Evolutionary conservation across 148 eudicot genomes (phyloP).

Genomic region (Polygonum maritimum): DNA sequence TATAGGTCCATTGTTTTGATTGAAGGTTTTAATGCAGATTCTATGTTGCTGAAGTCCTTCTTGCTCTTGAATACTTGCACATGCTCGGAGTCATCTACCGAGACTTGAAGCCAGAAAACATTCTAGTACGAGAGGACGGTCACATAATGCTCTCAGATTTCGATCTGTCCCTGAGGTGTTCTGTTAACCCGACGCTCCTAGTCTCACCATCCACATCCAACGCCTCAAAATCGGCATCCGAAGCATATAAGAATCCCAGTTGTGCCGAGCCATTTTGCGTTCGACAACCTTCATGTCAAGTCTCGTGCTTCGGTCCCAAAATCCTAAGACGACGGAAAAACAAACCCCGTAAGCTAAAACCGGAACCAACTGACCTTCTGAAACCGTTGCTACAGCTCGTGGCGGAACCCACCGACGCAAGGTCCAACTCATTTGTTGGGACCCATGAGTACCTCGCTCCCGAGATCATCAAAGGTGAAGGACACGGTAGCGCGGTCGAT

Average conservation of each 20-base stretch:
- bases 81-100: conserved; percentile 93
- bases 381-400: conserved; percentile 65
- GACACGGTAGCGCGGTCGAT: conserved; percentile 93
- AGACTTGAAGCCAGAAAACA: conserved; percentile 85
- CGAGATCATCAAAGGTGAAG: conserved; percentile 84
- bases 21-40: conserved; percentile 38
- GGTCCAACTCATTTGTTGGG: conserved; percentile 91
- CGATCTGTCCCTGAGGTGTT: conserved; percentile 79
- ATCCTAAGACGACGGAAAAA: conserved; percentile 21
- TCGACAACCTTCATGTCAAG: conserved; percentile 66
- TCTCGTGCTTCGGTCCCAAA: conserved; percentile 76
- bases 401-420: conserved; percentile 83
- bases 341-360: conserved; percentile 40
- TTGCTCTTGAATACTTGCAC: conserved; percentile 81
- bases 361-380: conserved; percentile 32
- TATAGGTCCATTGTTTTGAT: not conserved
- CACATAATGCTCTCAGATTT: conserved; percentile 95
- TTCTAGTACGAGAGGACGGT: conserved; percentile 83
- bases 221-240: conserved; percentile 39
- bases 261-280: conserved; percentile 78
- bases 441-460: conserved; percentile 95
- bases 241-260: conserved; percentile 56
- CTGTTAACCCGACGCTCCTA: conserved; percentile 75
- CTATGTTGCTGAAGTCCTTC: conserved; percentile 85
- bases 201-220: conserved; percentile 43